Evolutionary conservation across 176 grass and related monocot species (phyloP).

Genomic region (Zizania latifolia): DNA sequence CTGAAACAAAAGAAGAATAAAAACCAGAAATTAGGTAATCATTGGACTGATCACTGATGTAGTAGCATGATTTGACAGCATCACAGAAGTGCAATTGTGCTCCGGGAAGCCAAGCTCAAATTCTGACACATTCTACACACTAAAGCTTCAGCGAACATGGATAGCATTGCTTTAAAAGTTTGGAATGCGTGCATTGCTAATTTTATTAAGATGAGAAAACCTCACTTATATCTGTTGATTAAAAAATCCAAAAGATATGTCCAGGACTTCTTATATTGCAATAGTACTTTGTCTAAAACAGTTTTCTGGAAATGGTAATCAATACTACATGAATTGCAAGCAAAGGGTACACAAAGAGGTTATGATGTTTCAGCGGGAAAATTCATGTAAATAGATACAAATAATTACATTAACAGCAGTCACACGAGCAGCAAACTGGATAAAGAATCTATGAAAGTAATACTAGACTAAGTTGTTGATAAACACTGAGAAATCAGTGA

Average conservation of each 20-base stretch:
- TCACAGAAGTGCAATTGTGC: neutral
- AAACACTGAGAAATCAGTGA: neutral
- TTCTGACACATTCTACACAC: neutral
- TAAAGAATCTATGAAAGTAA: neutral
- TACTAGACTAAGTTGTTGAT: neutral
- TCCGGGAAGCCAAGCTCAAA: neutral
- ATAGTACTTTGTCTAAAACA: conserved; percentile 3
- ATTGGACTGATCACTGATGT: neutral
- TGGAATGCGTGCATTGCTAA: neutral
- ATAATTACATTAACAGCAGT: neutral
- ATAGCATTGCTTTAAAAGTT: neutral
- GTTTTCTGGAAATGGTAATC: neutral
- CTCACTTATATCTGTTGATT: neutral
- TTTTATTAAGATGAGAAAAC: conserved; percentile 4
- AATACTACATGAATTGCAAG: neutral
- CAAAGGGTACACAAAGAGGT: neutral
- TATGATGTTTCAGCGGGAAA: neutral
- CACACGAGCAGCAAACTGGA: conserved; percentile 12
- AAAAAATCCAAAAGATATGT: neutral
- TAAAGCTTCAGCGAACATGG: neutral
- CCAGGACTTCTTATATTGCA: neutral
- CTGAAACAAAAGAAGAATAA: conserved; percentile 43
- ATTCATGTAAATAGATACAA: conserved; percentile 13
- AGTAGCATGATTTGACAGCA: neutral
- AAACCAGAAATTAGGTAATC: conserved; percentile 8